These are phyloP conservation scores for Alternaria conjuncta DNA, from an alignment of 2,329 filamentous ascomycete species.

Conservation along the genomic window DNA sequence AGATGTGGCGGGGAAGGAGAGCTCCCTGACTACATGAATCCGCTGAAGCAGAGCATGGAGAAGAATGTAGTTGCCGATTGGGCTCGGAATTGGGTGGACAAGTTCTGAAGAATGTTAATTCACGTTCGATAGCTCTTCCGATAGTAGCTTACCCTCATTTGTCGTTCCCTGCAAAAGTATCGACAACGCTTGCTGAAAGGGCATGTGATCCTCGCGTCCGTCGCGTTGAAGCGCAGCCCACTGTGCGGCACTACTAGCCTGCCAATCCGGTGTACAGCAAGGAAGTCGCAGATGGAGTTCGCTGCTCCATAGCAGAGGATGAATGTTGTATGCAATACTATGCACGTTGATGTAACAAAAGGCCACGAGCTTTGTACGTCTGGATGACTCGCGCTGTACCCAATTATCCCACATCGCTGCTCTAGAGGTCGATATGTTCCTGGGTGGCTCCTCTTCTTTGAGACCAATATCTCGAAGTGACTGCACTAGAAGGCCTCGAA, in stretches of 20 bases:
- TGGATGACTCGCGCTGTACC: slow-evolving; percentile 35
- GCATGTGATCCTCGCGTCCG: slow-evolving; percentile 33
- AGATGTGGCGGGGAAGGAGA: slow-evolving; percentile 29
- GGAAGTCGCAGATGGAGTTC: slow-evolving; percentile 37
- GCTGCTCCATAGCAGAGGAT: slow-evolving; percentile 39
- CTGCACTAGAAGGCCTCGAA: slow-evolving; percentile 36
- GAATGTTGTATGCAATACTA: slow-evolving; percentile 40
- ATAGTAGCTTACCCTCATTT: slow-evolving; percentile 3
- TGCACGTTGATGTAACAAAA: slow-evolving; percentile 45
- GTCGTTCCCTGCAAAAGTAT: slow-evolving; percentile 29
- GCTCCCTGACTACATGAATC: slow-evolving; percentile 37
- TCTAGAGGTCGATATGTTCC: slow-evolving; percentile 19
- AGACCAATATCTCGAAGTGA: slow-evolving; percentile 38
- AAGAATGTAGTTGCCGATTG: slow-evolving; percentile 41
- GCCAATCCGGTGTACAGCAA: slow-evolving; percentile 35
- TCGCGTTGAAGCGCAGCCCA: slow-evolving; percentile 35
- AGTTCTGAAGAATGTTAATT: slow-evolving; percentile 9
- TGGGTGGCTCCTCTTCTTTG: slow-evolving; percentile 21
- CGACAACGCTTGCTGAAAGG: slow-evolving; percentile 35
- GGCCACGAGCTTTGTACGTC: slow-evolving; percentile 41
- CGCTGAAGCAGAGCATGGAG: slow-evolving; percentile 39
- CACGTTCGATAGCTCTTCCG: neutral
- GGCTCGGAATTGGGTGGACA: slow-evolving; percentile 36
- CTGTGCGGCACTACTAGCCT: slow-evolving; percentile 33
- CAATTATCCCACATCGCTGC: slow-evolving; percentile 39